These are phyloP conservation scores for Paraphoma sp. DNA, from an alignment of 2,329 filamentous ascomycete genomes.

Conservation along the genomic window DNA sequence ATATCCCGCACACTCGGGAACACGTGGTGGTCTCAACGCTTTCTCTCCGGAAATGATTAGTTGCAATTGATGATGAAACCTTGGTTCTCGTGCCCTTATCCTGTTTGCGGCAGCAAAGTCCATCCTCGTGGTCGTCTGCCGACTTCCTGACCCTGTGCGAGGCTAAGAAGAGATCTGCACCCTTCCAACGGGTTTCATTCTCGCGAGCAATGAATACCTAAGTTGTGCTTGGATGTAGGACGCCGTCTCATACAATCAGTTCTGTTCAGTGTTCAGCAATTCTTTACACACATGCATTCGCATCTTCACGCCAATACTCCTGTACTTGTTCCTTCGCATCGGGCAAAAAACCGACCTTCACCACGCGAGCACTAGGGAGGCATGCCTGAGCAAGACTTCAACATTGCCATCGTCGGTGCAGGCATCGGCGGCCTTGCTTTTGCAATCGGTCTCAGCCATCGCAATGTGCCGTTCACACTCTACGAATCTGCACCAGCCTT, in stretches of 20 bases:
- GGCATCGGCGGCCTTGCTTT: constrained; percentile 37
- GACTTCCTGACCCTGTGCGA: constrained; percentile 1
- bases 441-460: constrained; percentile 32
- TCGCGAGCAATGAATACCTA: background rate
- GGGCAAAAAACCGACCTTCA: background rate
- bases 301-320: background rate
- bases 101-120: background rate
- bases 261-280: too few relatives aligned
- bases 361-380: background rate
- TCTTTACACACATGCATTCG: background rate
- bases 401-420: constrained; percentile 28
- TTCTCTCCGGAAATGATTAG: background rate
- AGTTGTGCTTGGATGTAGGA: background rate
- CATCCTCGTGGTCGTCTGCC: constrained; percentile 1
- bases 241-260: background rate
- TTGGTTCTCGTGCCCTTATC: background rate
- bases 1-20: background rate
- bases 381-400: constrained; percentile 5
- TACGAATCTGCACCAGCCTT: constrained; percentile 34
- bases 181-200: background rate
- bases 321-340: background rate
- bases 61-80: background rate
- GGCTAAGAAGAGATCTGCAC: background rate
- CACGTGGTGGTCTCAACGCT: constrained; percentile 2
- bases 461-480: constrained; percentile 29